Evolutionary conservation across 495 filamentous ascomycete species (phyloP).

Genomic region (Rhypophila decipiens): DNA sequence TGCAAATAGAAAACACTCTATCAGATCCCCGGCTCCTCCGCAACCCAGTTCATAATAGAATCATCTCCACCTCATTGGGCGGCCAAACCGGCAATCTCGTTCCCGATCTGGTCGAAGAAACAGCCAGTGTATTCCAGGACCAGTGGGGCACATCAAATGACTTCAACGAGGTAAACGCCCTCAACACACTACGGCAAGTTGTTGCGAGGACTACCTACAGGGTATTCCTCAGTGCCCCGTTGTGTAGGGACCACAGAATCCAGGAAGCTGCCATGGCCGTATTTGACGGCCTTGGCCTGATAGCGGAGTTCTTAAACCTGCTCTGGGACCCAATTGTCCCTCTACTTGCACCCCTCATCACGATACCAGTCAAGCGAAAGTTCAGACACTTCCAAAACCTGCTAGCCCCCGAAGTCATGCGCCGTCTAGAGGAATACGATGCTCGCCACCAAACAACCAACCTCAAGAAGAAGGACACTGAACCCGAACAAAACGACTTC

Average conservation of each 20-base stretch:
- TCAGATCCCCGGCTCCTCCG: constrained; percentile 26
- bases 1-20: constrained; percentile 34
- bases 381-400: constrained; percentile 22
- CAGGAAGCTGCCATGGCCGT: constrained; percentile 32
- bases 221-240: constrained; percentile 29
- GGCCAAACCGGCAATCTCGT: constrained; percentile 33
- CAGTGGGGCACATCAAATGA: constrained; percentile 29
- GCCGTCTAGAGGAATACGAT: constrained; percentile 22
- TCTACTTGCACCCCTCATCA: constrained; percentile 27
- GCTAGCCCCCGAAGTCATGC: constrained; percentile 26
- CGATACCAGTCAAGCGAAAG: constrained; percentile 30
- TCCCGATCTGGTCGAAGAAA: constrained; percentile 39
- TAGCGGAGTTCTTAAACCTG: constrained; percentile 25
- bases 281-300: constrained; percentile 32
- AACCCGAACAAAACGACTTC: constrained; percentile 31
- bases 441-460: constrained; percentile 15
- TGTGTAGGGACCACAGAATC: constrained; percentile 30
- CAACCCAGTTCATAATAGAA: constrained; percentile 28
- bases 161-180: constrained; percentile 30
- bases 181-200: constrained; percentile 26
- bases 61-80: constrained; percentile 34
- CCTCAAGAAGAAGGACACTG: constrained; percentile 12
- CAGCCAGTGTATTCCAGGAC: constrained; percentile 21
- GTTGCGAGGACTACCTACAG: constrained; percentile 30
- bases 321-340: constrained; percentile 33